Evolutionary conservation across 129 eudicot genomes (phyloP), one percentile per base, ranked within the genome.

Genomic region (Pulicaria dysenterica): DNA sequence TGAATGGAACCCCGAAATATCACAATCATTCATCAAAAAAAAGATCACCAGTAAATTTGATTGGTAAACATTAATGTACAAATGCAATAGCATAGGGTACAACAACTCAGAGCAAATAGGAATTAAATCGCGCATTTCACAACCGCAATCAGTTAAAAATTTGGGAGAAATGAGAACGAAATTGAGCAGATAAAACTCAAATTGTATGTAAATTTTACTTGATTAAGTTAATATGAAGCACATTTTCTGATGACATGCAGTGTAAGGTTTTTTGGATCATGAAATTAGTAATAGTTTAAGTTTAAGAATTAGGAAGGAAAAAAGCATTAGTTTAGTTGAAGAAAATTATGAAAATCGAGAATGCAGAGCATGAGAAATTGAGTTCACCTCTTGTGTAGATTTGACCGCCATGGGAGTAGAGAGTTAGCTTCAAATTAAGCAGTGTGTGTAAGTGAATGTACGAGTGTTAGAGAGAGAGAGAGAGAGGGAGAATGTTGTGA

Each of bases 331-430:
- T 8, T 58, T 16, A 8, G 76, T 8, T 58, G 55, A 72, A 45
- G 58, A 44, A 72, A 55, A 13, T 1, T 24, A 24, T 24, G 31
- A 4, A 15, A 72, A 45, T 34, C 37, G 46, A n/a, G 44, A n/a
- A 72, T 57, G 76, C 56, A 57, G 48, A 70, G 64, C 0, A 11
- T 70, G 66, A 70, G 67, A 58, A 36, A 46, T 10, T 72, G 68
- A 58, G 46, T 9, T 44, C 4, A 73, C 77, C 60, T 73, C 3
- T 72, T 58, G 77, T 72, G 77, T 72, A 44, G 77, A 72, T 47
- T 45, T 47, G 58, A 46, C 3, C 24, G 69, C 50, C 69, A 60
- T 60, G 12, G 49, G 31, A 67, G 51, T 45, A 70, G 66, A 70
- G 53, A 15, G 41, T 42, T 16, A 39, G 73, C 41, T 70, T 70